Evolutionary conservation across 169 alveolate species (phyloP).

Genomic region (Theileria annulata): DNA sequence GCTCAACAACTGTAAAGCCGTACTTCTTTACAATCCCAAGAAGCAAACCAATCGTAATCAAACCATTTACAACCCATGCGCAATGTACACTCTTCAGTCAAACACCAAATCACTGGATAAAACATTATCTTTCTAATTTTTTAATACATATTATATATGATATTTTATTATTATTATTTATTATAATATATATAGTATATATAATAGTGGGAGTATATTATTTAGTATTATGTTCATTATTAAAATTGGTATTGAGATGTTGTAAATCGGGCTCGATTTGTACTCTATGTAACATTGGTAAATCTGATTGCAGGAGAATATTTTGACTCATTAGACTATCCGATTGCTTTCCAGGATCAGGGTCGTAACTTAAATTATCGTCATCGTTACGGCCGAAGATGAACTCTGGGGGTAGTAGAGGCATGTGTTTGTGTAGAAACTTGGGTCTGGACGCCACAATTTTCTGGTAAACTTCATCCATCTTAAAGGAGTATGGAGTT

Average conservation of each 20-base stretch:
- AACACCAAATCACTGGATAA: neutral
- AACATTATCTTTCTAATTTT: neutral
- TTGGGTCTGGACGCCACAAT: conserved; percentile 49
- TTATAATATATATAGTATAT: neutral
- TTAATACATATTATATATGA: neutral
- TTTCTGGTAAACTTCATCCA: conserved; percentile 63
- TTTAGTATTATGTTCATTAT: conserved; percentile 6
- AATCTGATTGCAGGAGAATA: conserved; percentile 56
- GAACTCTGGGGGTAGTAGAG: conserved; percentile 61
- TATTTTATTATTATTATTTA: neutral
- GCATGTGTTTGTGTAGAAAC: conserved; percentile 67
- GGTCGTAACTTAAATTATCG: conserved; percentile 13
- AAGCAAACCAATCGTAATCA: neutral
- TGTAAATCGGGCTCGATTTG: conserved; percentile 58
- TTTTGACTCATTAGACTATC: conserved; percentile 51
- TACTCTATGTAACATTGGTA: conserved; percentile 61
- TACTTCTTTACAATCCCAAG: conserved; percentile 17
- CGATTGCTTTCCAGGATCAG: conserved; percentile 24
- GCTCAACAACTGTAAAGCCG: conserved; percentile 16
- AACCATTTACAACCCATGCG: conserved; percentile 39
- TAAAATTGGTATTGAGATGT: conserved; percentile 16
- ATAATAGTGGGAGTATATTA: neutral
- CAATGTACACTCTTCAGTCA: conserved; percentile 33
- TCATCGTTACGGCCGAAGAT: conserved; percentile 5
- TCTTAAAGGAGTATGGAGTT: conserved; percentile 52